Conservation (phyloP, 805 yeast species). For the Spathaspora sp. region DNA sequence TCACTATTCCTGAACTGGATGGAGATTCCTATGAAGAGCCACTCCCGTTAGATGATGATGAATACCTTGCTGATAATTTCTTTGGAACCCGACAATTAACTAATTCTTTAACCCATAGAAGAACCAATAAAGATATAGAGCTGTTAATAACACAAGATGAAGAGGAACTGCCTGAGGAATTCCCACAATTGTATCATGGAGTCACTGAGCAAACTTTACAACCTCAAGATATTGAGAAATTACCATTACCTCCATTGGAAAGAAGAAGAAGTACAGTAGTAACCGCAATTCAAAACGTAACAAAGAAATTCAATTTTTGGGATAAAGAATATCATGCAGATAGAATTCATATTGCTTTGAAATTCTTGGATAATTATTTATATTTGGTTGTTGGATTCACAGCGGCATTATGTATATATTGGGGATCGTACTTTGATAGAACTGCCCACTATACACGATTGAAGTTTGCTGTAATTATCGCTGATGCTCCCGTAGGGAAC, state of each 20-base stretch:
- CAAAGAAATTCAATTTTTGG: slow-evolving; percentile 23
- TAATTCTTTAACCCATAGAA: background rate
- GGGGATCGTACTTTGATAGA: slow-evolving; percentile 28
- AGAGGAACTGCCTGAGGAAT: slow-evolving; percentile 1
- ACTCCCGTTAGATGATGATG: background rate
- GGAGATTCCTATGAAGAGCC: background rate
- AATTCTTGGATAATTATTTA: slow-evolving; percentile 22
- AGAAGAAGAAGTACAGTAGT: slow-evolving; percentile 18
- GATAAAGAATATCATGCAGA: slow-evolving; percentile 23
- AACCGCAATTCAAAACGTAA: slow-evolving; percentile 16
- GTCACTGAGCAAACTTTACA: background rate
- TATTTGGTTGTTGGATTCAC: slow-evolving; percentile 20
- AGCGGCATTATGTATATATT: slow-evolving; percentile 24
- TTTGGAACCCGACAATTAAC: slow-evolving; percentile 11
- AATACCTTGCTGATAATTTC: slow-evolving; percentile 7
- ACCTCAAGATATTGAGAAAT: background rate
- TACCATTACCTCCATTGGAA: slow-evolving; percentile 3
- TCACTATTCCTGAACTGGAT: background rate
- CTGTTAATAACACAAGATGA: background rate
- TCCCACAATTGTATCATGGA: slow-evolving; percentile 9
- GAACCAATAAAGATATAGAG: no score
- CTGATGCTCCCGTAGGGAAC: slow-evolving; percentile 18
- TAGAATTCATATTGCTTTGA: slow-evolving; percentile 17
- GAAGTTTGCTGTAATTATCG: slow-evolving; percentile 23
- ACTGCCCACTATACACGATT: slow-evolving; percentile 16